Percentiles rank a stretch among this genome's conserved stretches.
These are phyloP conservation scores for Nicotiana obtusifolia DNA, from an alignment of 257 asterid species.

Conservation along the genomic window DNA sequence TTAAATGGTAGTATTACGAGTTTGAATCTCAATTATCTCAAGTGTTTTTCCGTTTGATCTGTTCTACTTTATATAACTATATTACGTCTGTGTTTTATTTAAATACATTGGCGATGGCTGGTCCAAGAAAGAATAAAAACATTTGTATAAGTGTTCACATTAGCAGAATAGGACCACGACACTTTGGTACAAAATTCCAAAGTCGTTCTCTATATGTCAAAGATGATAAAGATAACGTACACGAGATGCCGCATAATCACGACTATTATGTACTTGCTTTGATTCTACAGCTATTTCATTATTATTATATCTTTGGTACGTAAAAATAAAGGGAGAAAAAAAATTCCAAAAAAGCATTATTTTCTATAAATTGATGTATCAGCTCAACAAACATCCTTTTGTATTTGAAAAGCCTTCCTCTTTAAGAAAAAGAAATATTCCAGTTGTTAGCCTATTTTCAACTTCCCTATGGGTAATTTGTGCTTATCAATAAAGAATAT, in stretches of 20 bases:
- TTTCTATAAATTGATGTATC: neutral
- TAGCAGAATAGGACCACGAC: neutral
- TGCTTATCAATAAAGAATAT: neutral
- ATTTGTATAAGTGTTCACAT: neutral
- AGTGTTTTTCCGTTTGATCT: neutral
- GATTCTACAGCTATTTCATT: neutral
- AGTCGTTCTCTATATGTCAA: neutral
- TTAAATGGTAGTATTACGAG: neutral
- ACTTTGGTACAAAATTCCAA: neutral
- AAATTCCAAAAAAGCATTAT: neutral
- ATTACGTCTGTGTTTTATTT: too few relatives aligned
- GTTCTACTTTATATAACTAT: neutral
- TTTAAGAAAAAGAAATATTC: neutral
- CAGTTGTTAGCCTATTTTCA: neutral
- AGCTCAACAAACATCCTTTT: neutral
- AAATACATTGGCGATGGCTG: neutral
- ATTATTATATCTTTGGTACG: neutral
- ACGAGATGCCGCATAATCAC: constrained; percentile 7
- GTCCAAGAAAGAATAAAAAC: neutral
- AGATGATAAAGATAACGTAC: neutral
- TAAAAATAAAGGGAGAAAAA: neutral
- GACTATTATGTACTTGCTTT: neutral
- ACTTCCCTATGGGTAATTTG: neutral
- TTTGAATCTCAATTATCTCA: neutral
- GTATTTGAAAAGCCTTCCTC: neutral